Conservation (phyloP, 2,329 filamentous ascomycete species). For the Leptographium wingfieldii region DNA sequence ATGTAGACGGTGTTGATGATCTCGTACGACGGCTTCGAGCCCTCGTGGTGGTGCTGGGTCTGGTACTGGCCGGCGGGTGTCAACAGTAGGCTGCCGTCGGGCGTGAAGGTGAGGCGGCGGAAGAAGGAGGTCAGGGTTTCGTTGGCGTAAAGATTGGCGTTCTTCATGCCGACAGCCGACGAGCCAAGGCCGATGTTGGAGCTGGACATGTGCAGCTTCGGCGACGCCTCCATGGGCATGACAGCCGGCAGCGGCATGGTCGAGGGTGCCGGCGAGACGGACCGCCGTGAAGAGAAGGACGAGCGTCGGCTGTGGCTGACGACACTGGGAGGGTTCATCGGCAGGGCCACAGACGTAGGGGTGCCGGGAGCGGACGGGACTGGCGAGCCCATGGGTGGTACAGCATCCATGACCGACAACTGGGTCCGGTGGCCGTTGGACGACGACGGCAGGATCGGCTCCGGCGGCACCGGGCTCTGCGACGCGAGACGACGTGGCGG, state of each 20-base stretch:
- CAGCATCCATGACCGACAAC: constrained; percentile 40
- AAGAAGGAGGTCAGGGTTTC: constrained; percentile 98
- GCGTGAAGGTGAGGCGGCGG: constrained; percentile 81
- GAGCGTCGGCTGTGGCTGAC: constrained; percentile 90
- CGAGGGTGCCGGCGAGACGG: constrained; percentile 84
- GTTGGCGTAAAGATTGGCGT: constrained; percentile 86
- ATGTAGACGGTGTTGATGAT: constrained; percentile 97
- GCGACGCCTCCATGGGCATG: constrained; percentile 84
- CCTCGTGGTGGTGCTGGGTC: constrained; percentile 54
- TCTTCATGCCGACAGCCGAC: constrained; percentile 54
- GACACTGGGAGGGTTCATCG: constrained; percentile 88
- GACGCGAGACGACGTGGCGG: constrained; percentile 82
- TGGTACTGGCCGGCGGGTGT: constrained; percentile 96
- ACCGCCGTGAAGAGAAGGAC: constrained; percentile 79
- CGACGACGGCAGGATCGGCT: constrained; percentile 25
- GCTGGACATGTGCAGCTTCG: constrained; percentile 49
- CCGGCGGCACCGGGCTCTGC: constrained; percentile 81
- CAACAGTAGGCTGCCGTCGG: constrained; percentile 84
- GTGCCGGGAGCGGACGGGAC: constrained; percentile 86
- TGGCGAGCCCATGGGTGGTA: constrained; percentile 51
- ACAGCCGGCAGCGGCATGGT: constrained; percentile 87
- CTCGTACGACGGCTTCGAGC: constrained; percentile 64
- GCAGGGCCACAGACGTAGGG: constrained; percentile 74
- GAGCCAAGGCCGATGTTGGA: constrained; percentile 15
- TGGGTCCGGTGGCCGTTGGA: constrained; percentile 44